Percentiles rank a stretch among this genome's conserved stretches.
Evolutionary conservation across 495 filamentous ascomycete genomes (phyloP).

Genomic region (Hypoxylon fuscum): DNA sequence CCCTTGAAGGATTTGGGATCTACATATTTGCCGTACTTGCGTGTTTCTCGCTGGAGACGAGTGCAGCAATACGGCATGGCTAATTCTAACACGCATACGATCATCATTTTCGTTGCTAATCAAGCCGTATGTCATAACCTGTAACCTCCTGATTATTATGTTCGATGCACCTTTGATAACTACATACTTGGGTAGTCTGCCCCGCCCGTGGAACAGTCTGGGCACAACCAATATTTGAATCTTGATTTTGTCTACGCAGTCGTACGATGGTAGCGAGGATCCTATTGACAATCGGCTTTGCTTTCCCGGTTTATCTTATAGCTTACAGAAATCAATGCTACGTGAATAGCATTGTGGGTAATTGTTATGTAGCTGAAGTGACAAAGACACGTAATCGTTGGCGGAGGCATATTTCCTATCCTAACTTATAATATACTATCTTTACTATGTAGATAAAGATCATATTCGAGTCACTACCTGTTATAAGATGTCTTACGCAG

Average conservation of each 20-base stretch:
- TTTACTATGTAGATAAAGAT: too few relatives aligned
- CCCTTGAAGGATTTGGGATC: constrained; percentile 20
- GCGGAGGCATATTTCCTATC: not conserved
- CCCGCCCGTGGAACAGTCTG: not conserved
- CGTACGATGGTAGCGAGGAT: too few relatives aligned
- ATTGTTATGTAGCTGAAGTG: too few relatives aligned
- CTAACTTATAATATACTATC: not conserved
- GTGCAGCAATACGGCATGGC: not conserved
- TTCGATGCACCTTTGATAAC: constrained; percentile 3
- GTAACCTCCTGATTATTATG: too few relatives aligned
- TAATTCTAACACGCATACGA: constrained; percentile 1
- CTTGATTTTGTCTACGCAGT: not conserved
- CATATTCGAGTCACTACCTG: too few relatives aligned
- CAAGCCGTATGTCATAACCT: too few relatives aligned
- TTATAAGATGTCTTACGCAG: too few relatives aligned
- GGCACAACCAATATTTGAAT: not conserved
- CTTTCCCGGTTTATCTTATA: not conserved
- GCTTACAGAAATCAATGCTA: not conserved
- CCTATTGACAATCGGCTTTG: too few relatives aligned
- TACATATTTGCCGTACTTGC: constrained; percentile 11
- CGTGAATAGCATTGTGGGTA: too few relatives aligned
- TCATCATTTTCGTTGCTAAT: not conserved
- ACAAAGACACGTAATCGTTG: too few relatives aligned
- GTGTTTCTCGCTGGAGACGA: constrained; percentile 9
- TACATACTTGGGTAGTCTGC: not conserved